These are phyloP conservation scores for Pelomyxa schiedti DNA, from an alignment of 78 protist genomes.

Conservation along the genomic window DNA sequence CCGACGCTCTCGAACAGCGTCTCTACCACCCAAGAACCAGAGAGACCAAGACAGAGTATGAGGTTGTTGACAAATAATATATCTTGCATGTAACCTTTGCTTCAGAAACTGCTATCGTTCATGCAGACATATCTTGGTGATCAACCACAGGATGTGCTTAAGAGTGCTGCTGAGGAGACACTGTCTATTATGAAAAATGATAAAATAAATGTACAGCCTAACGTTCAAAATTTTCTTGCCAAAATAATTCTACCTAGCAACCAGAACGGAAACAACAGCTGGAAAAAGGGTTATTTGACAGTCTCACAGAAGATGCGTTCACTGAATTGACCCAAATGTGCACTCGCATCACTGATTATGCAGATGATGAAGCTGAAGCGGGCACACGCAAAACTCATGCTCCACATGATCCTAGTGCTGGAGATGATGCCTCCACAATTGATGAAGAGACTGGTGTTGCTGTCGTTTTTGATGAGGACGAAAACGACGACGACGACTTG, in stretches of 20 bases:
- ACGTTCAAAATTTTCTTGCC: background rate
- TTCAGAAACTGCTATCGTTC: slow-evolving; percentile 33
- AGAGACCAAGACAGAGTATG: slow-evolving; percentile 53
- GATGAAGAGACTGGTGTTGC: slow-evolving; percentile 78
- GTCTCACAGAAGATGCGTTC: slow-evolving; percentile 29
- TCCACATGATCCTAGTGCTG: background rate
- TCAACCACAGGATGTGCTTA: slow-evolving; percentile 60
- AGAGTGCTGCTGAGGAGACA: slow-evolving; percentile 85
- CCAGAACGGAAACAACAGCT: background rate
- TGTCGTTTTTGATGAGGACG: slow-evolving; percentile 71
- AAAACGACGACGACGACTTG: slow-evolving; percentile 21
- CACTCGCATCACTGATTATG: slow-evolving; percentile 59
- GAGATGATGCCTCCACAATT: background rate
- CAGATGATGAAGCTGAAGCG: background rate
- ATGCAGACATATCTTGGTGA: slow-evolving; percentile 42
- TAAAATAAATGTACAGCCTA: background rate
- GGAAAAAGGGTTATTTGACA: slow-evolving; percentile 2
- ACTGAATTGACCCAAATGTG: slow-evolving; percentile 35
- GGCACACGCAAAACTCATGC: background rate
- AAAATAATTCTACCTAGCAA: background rate
- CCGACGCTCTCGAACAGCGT: slow-evolving; percentile 33
- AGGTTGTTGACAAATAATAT: background rate
- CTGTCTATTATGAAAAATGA: slow-evolving; percentile 66
- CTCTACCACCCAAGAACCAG: slow-evolving; percentile 64
- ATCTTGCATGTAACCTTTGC: background rate